Evolutionary conservation across 352 stramenopile species (phyloP).

Genomic region (Pythium phragmitis): DNA sequence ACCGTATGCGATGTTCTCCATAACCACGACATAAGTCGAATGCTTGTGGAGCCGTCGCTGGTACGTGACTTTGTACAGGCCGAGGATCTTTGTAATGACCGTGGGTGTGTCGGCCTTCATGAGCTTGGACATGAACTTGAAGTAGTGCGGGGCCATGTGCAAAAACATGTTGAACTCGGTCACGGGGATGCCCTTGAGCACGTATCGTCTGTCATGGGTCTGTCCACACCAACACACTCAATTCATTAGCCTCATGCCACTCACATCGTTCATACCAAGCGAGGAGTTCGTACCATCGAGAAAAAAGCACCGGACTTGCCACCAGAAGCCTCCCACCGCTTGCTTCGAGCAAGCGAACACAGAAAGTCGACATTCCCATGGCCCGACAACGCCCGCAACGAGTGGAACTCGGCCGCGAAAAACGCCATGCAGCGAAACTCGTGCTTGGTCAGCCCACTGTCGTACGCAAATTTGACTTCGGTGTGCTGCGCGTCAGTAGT

Average conservation of each 20-base stretch:
- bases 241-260: conserved; percentile 7
- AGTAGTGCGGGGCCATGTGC: conserved; percentile 86
- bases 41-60: conserved; percentile 63
- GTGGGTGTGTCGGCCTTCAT: conserved; percentile 55
- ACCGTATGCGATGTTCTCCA: conserved; percentile 86
- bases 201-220: conserved; percentile 80
- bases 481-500: conserved; percentile 66
- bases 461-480: conserved; percentile 77
- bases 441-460: conserved; percentile 45
- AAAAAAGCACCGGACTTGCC: conserved; percentile 88
- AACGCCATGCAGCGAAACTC: conserved; percentile 73
- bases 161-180: conserved; percentile 91
- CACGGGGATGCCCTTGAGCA: conserved; percentile 84
- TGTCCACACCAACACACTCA: conserved; percentile 29
- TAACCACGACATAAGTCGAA: conserved; percentile 82
- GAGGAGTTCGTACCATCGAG: conserved; percentile 52
- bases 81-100: conserved; percentile 85
- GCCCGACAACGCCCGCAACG: conserved; percentile 59
- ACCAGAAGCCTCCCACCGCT: conserved; percentile 69
- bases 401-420: conserved; percentile 84
- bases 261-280: conserved; percentile 2
- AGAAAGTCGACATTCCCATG: conserved; percentile 76
- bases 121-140: conserved; percentile 80
- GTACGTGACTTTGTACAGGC: conserved; percentile 77
- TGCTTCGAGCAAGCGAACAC: conserved; percentile 81